phyloP scores from a whole-genome alignment of 495 filamentous ascomycete species.

The Tuber umbilicatum region DNA sequence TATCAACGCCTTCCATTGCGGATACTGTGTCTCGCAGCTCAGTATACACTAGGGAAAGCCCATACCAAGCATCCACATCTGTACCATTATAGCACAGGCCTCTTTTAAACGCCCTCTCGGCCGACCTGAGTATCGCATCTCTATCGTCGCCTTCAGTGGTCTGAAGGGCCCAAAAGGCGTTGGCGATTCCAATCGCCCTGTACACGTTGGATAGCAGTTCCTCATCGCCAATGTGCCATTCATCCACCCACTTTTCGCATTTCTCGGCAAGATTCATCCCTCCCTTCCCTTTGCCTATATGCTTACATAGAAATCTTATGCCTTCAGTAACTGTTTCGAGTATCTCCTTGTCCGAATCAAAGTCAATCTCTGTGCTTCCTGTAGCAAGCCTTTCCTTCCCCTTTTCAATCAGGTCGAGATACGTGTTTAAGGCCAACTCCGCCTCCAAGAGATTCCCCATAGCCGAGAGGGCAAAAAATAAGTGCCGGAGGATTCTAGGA shows the following conservation, averaged over 20 bases:
- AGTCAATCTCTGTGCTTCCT: constrained; percentile 60
- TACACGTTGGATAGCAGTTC: constrained; percentile 60
- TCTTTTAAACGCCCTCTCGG: constrained; percentile 63
- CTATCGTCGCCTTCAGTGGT: constrained; percentile 66
- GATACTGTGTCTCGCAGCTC: constrained; percentile 69
- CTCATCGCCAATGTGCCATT: constrained; percentile 42
- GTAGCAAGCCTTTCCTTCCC: constrained; percentile 75
- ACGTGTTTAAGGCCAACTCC: constrained; percentile 78
- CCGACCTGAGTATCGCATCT: constrained; percentile 61
- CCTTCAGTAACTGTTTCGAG: constrained; percentile 70
- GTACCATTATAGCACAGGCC: constrained; percentile 60
- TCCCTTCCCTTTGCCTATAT: constrained; percentile 73
- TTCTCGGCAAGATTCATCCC: constrained; percentile 59
- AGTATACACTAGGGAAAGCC: constrained; percentile 69
- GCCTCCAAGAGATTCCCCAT: constrained; percentile 85
- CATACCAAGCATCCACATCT: constrained; percentile 67
- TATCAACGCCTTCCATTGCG: constrained; percentile 70
- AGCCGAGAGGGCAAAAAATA: constrained; percentile 80
- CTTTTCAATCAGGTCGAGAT: constrained; percentile 74
- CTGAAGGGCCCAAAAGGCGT: constrained; percentile 76
- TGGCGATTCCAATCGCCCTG: constrained; percentile 71
- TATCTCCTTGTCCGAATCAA: constrained; percentile 70
- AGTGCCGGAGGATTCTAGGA: constrained; percentile 71
- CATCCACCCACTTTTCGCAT: constrained; percentile 59
- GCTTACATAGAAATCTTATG: constrained; percentile 71